A percentile compares a stretch with the other conserved stretches of the same genome.
These are phyloP conservation scores for Entomophthora muscae DNA, from an alignment of 371 early-diverging fungal species.

Conservation along the genomic window DNA sequence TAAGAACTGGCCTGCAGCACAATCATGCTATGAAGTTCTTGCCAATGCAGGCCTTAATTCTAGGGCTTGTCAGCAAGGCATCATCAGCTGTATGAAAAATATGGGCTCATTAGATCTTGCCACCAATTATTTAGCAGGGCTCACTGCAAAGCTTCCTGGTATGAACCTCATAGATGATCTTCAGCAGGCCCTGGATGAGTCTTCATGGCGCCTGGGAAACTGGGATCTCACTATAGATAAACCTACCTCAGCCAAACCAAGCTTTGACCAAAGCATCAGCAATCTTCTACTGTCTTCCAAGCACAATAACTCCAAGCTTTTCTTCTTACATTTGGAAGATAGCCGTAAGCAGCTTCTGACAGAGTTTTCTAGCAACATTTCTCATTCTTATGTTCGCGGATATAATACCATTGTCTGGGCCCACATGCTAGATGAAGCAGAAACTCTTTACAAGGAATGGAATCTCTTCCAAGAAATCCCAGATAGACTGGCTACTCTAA, in stretches of 20 bases:
- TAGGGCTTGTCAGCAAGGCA: not conserved
- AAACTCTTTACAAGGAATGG: not conserved
- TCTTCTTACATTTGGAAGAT: not conserved
- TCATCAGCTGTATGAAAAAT: not conserved
- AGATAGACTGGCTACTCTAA: not conserved
- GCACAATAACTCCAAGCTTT: not conserved
- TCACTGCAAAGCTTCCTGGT: not conserved
- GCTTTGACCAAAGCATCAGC: not conserved
- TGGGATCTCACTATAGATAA: not conserved
- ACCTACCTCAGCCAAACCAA: not conserved
- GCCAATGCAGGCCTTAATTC: not conserved
- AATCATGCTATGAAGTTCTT: not conserved
- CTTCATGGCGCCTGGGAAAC: not conserved
- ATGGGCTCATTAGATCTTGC: not conserved
- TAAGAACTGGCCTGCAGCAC: not conserved
- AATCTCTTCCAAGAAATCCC: not conserved
- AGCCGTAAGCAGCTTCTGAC: not conserved
- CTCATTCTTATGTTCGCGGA: not conserved
- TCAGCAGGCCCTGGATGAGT: not conserved
- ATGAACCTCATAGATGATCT: not conserved
- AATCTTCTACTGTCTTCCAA: not conserved
- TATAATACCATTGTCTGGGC: not conserved
- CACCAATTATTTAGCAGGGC: not conserved
- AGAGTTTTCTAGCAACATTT: not conserved
- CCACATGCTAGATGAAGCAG: conserved; percentile 2